A percentile compares a stretch with the other conserved stretches of the same genome.
These are phyloP conservation scores for Rhynchosporium secalis DNA, from an alignment of 2,329 filamentous ascomycete species.

Conservation along the genomic window DNA sequence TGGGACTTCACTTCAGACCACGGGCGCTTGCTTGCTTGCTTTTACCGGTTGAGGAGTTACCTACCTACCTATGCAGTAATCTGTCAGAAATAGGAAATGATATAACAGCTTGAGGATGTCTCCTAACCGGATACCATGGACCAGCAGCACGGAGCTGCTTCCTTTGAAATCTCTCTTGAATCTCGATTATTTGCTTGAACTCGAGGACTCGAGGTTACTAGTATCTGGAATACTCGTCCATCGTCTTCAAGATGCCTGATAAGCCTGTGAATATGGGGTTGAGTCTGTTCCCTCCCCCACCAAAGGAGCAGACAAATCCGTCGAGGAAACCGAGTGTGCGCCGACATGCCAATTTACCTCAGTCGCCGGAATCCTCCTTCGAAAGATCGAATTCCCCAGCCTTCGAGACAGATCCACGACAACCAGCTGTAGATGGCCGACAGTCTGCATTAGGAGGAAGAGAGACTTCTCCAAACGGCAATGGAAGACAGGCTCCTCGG, in stretches of 20 bases:
- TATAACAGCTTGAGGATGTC: constrained; percentile 15
- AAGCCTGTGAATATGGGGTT: constrained; percentile 37
- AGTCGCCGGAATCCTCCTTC: constrained; percentile 29
- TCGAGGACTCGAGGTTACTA: constrained; percentile 18
- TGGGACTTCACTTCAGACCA: constrained; percentile 18
- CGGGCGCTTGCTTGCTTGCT: constrained; percentile 31
- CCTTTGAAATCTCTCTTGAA: neutral
- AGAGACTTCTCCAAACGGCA: constrained; percentile 18
- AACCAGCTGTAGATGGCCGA: constrained; percentile 29
- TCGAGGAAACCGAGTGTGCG: constrained; percentile 36
- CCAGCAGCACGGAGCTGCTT: constrained; percentile 17
- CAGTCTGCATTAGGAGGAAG: constrained; percentile 28
- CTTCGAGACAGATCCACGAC: constrained; percentile 27
- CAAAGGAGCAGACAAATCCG: constrained; percentile 34
- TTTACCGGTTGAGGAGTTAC: constrained; percentile 13
- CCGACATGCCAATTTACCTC: constrained; percentile 30
- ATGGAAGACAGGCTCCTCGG: constrained; percentile 26
- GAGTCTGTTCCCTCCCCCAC: constrained; percentile 39
- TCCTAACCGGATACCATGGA: constrained; percentile 13
- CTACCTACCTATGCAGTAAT: constrained; percentile 2
- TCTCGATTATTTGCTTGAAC: constrained; percentile 1
- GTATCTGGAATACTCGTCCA: constrained; percentile 29
- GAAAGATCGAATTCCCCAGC: constrained; percentile 32
- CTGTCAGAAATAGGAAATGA: constrained; percentile 6
- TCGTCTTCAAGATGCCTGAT: constrained; percentile 32